phyloP scores from a whole-genome alignment of 495 filamentous ascomycete genomes.

The Apodospora peruviana region DNA sequence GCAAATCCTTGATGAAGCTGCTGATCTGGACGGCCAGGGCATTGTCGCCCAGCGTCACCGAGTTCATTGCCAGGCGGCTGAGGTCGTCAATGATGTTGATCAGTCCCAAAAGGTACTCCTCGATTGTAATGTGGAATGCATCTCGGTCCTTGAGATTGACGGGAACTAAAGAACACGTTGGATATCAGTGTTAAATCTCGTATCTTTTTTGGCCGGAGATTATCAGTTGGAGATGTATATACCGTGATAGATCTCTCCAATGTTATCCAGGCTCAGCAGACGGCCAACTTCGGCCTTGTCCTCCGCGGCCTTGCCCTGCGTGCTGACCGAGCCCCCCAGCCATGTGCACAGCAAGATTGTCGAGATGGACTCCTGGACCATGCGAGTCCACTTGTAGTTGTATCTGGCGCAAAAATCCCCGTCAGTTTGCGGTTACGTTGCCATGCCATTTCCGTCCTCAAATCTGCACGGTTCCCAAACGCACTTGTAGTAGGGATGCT shows the following conservation, averaged over 20 bases:
- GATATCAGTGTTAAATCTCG: too few species aligned
- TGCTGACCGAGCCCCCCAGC: conserved; percentile 60
- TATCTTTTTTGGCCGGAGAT: not conserved
- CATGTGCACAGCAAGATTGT: conserved; percentile 70
- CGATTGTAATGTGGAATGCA: conserved; percentile 89
- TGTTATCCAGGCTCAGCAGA: conserved; percentile 82
- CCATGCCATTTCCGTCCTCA: not conserved
- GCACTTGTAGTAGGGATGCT: conserved; percentile 90
- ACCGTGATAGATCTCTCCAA: conserved; percentile 73
- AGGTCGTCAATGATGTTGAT: conserved; percentile 87
- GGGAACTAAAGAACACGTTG: conserved; percentile 58
- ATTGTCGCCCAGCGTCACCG: conserved; percentile 88
- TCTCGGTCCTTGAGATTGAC: conserved; percentile 88
- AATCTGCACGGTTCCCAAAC: not conserved
- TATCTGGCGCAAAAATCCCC: conserved; percentile 42
- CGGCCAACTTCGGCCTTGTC: too few species aligned
- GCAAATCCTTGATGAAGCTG: conserved; percentile 89
- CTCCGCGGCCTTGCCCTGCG: conserved; percentile 32
- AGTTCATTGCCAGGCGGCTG: conserved; percentile 87
- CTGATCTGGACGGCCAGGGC: conserved; percentile 77
- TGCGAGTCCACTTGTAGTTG: conserved; percentile 77
- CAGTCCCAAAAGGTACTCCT: conserved; percentile 88
- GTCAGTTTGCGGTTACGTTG: not conserved
- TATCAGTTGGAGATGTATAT: conserved; percentile 16
- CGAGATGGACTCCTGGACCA: conserved; percentile 75